Evolutionary conservation across 805 yeast species (phyloP), one percentile per base, ranked within the genome.

Genomic region (Dipodascopsis uninucleata): DNA sequence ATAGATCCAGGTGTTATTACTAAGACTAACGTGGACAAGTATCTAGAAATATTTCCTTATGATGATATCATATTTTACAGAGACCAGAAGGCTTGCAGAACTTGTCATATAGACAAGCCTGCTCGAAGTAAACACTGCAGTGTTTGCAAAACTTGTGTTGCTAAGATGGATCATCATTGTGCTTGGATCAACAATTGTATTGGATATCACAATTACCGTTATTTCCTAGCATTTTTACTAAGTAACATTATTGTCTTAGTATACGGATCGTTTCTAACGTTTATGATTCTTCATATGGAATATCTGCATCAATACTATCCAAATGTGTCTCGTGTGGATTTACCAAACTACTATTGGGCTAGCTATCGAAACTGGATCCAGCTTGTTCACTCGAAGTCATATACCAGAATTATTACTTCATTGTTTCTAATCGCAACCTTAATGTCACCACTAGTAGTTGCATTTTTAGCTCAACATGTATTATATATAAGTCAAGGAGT

Each of bases 121-220:
- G 83, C 84, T 2, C 61, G 84, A 23, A 74, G 80, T 10, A 79
- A 78, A 58, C 84, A 79, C 59, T 79, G 84, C 59, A 64, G 75
- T 9, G 63, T 64, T 9, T 79, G 83, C 58, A 61, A 67, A 31
- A 43, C 58, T 18, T 79, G 84, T 56, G 62, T 74, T 1, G 64
- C 70, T 31, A 54, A 72, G 50, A 69, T 63, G 52, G 84, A 79
- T 61, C 84, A 79, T 57, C 83, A 79, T 61, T 79, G 84, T 41
- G 53, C 78, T 12, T 79, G 82, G 81, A 63, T 78, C 46, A 78
- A 78, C 61, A 78, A 76, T 53, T 78, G 83, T 56, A 68, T 79
- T 18, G 84, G 84, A 4, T 67, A 69, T 51, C 70, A 74, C 36
- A 85, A 85, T 59, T 79, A 74, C 61, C 61, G 71, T 31, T 81